phyloP scores from a whole-genome alignment of 2,329 filamentous ascomycete genomes.

The Penicillium sp. region DNA sequence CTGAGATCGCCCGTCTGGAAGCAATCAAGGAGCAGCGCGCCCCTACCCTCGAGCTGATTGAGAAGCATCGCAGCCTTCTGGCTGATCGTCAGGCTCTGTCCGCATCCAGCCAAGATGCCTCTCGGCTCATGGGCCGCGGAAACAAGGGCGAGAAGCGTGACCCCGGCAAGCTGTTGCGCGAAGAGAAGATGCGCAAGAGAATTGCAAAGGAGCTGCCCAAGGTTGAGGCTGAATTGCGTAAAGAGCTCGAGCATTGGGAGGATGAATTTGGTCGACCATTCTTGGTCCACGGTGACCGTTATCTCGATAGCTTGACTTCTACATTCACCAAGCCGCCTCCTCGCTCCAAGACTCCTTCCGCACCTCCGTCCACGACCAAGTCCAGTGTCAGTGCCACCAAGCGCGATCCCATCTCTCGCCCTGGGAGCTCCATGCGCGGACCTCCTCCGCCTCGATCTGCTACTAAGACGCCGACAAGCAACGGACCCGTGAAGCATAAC shows the following conservation, averaged over 20 bases:
- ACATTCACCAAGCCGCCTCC: slow-evolving; percentile 68
- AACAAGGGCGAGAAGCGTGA: slow-evolving; percentile 86
- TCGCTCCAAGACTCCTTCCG: slow-evolving; percentile 50
- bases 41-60: slow-evolving; percentile 78
- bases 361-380: slow-evolving; percentile 32
- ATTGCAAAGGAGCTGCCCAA: slow-evolving; percentile 96
- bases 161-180: slow-evolving; percentile 86
- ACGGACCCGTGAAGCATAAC: slow-evolving; percentile 43
- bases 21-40: slow-evolving; percentile 82
- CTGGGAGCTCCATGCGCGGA: slow-evolving; percentile 39
- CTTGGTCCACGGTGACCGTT: slow-evolving; percentile 87
- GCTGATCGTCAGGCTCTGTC: slow-evolving; percentile 83
- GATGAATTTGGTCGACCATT: slow-evolving; percentile 93
- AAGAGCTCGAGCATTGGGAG: slow-evolving; percentile 82
- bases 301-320: slow-evolving; percentile 76
- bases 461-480: slow-evolving; percentile 50
- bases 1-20: slow-evolving; percentile 81
- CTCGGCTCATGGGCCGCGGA: slow-evolving; percentile 85
- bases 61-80: slow-evolving; percentile 78
- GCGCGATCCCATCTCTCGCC: slow-evolving; percentile 34
- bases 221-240: slow-evolving; percentile 79
- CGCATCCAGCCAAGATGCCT: slow-evolving; percentile 93
- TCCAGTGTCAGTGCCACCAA: slow-evolving; percentile 20
- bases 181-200: slow-evolving; percentile 98
- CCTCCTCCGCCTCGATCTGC: slow-evolving; percentile 45